These are phyloP conservation scores for Trametes polyzona DNA, from an alignment of 1,284 basidiomycete genomes.

Conservation along the genomic window DNA sequence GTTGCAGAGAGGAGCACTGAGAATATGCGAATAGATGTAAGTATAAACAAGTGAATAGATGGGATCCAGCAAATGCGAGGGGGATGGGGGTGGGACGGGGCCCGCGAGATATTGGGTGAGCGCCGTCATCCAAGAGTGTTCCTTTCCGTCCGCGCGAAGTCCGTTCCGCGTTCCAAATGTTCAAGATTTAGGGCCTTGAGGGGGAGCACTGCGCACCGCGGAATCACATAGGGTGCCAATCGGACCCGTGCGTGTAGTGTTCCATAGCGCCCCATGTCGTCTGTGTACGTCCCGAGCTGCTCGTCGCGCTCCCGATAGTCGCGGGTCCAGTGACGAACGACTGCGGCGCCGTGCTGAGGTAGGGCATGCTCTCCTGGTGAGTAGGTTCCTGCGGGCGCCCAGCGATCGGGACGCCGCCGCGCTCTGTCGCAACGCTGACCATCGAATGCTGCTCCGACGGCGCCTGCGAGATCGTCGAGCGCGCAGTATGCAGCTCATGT, in stretches of 20 bases:
- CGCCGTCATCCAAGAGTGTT: conserved; percentile 8
- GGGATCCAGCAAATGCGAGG: conserved; percentile 10
- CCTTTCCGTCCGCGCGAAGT: conserved; percentile 8
- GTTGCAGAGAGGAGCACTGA: too few relatives aligned
- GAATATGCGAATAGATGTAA: conserved; percentile 25
- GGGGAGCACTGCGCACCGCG: neutral
- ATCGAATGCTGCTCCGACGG: conserved; percentile 29
- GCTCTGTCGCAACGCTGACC: conserved; percentile 26
- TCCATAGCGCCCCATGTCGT: conserved; percentile 43
- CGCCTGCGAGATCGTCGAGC: conserved; percentile 29
- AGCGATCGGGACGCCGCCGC: conserved; percentile 31
- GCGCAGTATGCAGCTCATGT: conserved; percentile 25
- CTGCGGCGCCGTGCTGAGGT: conserved; percentile 67
- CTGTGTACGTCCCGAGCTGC: conserved; percentile 38
- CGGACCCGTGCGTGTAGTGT: conserved; percentile 30
- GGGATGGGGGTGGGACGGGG: neutral
- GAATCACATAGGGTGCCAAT: conserved; percentile 34
- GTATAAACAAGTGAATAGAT: conserved; percentile 25
- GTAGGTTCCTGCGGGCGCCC: conserved; percentile 20
- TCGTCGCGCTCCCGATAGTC: conserved; percentile 54
- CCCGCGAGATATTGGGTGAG: neutral
- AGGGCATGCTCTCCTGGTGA: conserved; percentile 47
- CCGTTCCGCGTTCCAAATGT: neutral
- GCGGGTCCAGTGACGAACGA: conserved; percentile 69
- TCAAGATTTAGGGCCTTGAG: too few relatives aligned